phyloP scores from a whole-genome alignment of 495 filamentous ascomycete species.

The Xylaria palmicola region DNA sequence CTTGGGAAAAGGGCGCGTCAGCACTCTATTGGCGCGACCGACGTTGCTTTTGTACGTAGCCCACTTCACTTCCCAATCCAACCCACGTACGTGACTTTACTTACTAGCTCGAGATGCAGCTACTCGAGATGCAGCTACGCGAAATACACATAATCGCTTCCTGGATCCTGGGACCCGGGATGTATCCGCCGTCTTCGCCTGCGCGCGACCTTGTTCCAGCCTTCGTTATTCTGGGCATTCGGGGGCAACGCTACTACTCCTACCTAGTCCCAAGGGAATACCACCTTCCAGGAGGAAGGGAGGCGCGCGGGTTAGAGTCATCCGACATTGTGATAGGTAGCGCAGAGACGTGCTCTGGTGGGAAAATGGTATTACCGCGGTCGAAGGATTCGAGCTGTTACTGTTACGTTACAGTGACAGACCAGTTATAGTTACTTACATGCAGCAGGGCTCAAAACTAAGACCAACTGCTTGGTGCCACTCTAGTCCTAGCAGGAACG shows the following conservation, averaged over 20 bases:
- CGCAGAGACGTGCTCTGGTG: background rate
- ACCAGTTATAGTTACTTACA: no score
- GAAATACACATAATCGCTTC: background rate
- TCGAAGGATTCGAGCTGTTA: no score
- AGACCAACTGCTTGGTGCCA: no score
- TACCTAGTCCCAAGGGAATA: background rate
- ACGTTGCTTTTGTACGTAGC: no score
- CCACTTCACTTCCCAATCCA: no score
- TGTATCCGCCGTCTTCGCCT: background rate
- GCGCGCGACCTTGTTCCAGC: background rate
- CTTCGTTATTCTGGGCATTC: background rate
- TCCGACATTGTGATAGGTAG: background rate
- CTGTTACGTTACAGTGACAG: no score
- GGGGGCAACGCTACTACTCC: no score
- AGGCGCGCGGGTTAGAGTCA: background rate
- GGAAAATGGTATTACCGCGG: background rate
- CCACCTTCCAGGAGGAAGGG: slow-evolving; percentile 1
- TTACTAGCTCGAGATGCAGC: background rate
- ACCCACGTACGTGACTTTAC: no score
- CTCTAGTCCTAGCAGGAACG: no score
- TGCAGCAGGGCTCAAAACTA: no score
- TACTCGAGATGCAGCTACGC: background rate
- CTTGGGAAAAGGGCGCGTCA: background rate
- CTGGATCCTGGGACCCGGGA: slow-evolving; percentile 7
- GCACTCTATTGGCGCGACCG: slow-evolving; percentile 11